Percentiles rank a stretch among this genome's conserved stretches.
These are phyloP conservation scores for Cordyceps pruinosa DNA, from an alignment of 2,329 filamentous ascomycete genomes.

Conservation along the genomic window DNA sequence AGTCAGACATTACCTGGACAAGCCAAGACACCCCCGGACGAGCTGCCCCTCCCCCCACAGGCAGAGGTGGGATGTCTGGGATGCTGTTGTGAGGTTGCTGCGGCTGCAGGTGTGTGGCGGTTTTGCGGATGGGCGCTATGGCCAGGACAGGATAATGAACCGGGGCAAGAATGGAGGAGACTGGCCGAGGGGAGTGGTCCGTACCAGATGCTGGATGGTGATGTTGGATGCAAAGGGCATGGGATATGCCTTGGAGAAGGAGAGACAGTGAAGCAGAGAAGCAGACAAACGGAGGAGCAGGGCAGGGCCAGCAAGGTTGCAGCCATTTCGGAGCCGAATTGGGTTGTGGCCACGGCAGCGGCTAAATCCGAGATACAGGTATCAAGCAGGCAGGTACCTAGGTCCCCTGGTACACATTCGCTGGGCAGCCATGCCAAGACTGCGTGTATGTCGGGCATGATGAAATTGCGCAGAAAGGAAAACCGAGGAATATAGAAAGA, in stretches of 20 bases:
- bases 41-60: constrained; percentile 9
- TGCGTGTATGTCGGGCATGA: neutral
- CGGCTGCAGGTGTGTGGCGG: neutral
- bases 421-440: neutral
- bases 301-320: constrained; percentile 1
- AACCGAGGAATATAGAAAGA: neutral
- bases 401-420: neutral
- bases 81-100: neutral
- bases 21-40: neutral
- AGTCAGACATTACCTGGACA: neutral
- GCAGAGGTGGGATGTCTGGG: neutral
- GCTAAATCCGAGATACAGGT: constrained; percentile 8
- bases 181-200: neutral
- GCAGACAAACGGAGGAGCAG: too few relatives aligned
- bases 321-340: constrained; percentile 3
- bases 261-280: too few relatives aligned
- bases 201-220: too few relatives aligned
- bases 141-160: neutral
- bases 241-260: neutral
- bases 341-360: neutral
- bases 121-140: neutral
- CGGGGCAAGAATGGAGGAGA: neutral
- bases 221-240: too few relatives aligned
- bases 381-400: neutral
- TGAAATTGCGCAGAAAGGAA: too few relatives aligned